Evolutionary conservation across 805 yeast species (phyloP), one percentile per base, ranked within the genome.

Genomic region (Wickerhamomyces bovis): DNA sequence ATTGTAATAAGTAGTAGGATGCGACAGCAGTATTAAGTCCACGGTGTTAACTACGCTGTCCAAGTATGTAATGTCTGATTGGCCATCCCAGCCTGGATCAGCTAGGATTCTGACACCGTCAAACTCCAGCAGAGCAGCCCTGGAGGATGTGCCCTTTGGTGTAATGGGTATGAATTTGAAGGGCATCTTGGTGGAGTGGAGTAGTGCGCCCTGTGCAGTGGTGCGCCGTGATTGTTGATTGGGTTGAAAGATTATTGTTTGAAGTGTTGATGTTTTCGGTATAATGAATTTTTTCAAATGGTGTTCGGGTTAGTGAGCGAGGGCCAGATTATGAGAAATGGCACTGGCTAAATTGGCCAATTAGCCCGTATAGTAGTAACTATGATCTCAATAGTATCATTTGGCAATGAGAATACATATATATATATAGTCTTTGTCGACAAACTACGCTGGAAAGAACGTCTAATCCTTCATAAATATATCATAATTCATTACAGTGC

Each of bases 1-100:
- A 2, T 88, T 56, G 58, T 81, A 89, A 42, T 83, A 81, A 1
- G 82, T 71, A 0, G 96, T 82, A 1, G 97, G 83, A 54, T 94
- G 98, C 2, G 97, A 89, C n/a, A 94, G 65, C 2, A 94, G 63
- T 2, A 94, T 77, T 19, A 85, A 63, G 55, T 89, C 89, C 3
- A 85, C 72, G 26, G 77, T 66, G 2, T 71, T 62, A 2, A 77
- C 67, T 10, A 75, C 56, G 0, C 62, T 53, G 9, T 75, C 74
- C 54, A 80, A 63, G 50, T 66, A 72, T 1, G 70, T 59, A 1
- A 76, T 51, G 41, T 70, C 69, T 2, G 69, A 56, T 11, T 61
- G 53, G 2, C 87, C 85, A 56, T 80, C 78, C 92, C 92, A 85
- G 3, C 83, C 79, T 0, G 90, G 90, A 54, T 85, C 94, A 0